Evolutionary conservation across 2,329 filamentous ascomycete species (phyloP).

Genomic region (Colletotrichum acutatum): DNA sequence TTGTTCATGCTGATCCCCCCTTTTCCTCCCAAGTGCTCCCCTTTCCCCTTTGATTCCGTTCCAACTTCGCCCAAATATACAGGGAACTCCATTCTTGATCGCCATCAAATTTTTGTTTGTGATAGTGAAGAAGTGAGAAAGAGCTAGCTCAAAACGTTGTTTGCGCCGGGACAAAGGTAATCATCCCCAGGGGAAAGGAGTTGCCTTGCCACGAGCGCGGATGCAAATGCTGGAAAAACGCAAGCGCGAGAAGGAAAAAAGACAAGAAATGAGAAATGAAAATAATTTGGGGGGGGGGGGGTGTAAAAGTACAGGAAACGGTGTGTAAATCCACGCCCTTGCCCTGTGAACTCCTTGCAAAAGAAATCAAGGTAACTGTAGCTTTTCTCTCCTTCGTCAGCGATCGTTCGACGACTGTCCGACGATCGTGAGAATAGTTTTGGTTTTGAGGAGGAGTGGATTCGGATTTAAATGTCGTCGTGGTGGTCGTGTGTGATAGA

Average conservation of each 20-base stretch:
- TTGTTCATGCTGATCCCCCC: constrained; percentile 33
- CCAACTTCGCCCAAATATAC: constrained; percentile 19
- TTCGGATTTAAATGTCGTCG: background rate
- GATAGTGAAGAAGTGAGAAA: constrained; percentile 1
- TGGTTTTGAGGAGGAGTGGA: background rate
- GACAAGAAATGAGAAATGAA: constrained; percentile 23
- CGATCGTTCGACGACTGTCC: constrained; percentile 2
- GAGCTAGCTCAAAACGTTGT: constrained; percentile 14
- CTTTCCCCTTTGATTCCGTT: background rate
- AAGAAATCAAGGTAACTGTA: constrained; percentile 15
- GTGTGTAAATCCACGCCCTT: constrained; percentile 31
- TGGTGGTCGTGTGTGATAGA: background rate
- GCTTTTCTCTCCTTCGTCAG: constrained; percentile 20
- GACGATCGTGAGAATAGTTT: constrained; percentile 16
- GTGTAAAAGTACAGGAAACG: constrained; percentile 27
- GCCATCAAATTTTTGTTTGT: background rate
- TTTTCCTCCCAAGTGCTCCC: constrained; percentile 23
- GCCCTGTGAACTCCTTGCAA: constrained; percentile 29
- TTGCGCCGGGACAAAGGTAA: background rate
- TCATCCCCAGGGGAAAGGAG: background rate
- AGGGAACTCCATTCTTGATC: constrained; percentile 3
- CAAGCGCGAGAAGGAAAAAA: constrained; percentile 2
- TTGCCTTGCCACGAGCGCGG: background rate
- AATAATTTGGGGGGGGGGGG: background rate
- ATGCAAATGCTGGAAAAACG: constrained; percentile 34